Conservation (phyloP, 345 rosid genomes). For the Hevea brasiliensis region DNA sequence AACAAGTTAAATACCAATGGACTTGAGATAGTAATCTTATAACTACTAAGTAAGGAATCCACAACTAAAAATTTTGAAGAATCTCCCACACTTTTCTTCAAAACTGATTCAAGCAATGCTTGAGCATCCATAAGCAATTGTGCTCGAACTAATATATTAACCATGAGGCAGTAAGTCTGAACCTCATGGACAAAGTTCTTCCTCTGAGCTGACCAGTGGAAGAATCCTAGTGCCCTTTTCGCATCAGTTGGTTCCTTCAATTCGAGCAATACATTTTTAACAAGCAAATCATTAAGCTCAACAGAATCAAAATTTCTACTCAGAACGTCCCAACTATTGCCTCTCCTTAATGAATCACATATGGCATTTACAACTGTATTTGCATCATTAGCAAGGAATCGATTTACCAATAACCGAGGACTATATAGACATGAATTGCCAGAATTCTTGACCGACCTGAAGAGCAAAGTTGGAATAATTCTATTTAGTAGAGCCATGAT, state of each 20-base stretch:
- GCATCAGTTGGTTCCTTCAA: constrained; percentile 64
- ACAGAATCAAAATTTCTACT: constrained; percentile 37
- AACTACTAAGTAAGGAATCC: constrained; percentile 43
- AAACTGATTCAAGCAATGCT: constrained; percentile 55
- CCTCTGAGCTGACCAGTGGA: constrained; percentile 67
- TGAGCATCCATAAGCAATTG: constrained; percentile 59
- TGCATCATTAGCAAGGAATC: constrained; percentile 12
- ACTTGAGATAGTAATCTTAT: constrained; percentile 38
- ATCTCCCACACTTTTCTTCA: constrained; percentile 29
- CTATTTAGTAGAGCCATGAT: constrained; percentile 15
- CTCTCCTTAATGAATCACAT: constrained; percentile 24
- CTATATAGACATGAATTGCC: constrained; percentile 6
- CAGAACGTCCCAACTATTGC: constrained; percentile 56
- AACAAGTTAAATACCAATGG: constrained; percentile 65
- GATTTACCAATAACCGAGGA: not conserved
- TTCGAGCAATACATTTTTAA: constrained; percentile 51
- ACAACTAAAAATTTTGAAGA: constrained; percentile 34
- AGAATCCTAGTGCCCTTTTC: constrained; percentile 65
- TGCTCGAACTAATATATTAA: constrained; percentile 56
- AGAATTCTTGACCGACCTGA: not conserved
- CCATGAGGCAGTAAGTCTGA: constrained; percentile 49
- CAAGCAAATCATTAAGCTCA: constrained; percentile 39
- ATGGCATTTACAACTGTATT: constrained; percentile 13
- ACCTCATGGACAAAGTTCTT: constrained; percentile 47
- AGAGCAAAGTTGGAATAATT: constrained; percentile 4